phyloP scores from a whole-genome alignment of 75 land plant genomes.

The Larix kaempferi region DNA sequence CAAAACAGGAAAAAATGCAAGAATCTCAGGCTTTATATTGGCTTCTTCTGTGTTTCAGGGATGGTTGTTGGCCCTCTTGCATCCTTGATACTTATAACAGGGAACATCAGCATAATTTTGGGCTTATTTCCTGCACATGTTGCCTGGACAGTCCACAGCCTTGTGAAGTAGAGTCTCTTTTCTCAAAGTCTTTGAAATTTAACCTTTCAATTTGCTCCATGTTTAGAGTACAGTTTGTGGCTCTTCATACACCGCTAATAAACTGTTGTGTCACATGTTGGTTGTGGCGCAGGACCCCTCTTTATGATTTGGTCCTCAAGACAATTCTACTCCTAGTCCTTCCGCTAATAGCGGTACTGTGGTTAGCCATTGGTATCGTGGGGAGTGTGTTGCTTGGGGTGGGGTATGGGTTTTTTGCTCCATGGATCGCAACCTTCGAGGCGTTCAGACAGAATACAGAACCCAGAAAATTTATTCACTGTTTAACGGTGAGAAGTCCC shows the following conservation, averaged over 20 bases:
- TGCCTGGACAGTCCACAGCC: conserved; percentile 41
- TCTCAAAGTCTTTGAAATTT: not conserved
- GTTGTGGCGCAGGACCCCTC: conserved; percentile 52
- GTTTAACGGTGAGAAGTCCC: conserved; percentile 51
- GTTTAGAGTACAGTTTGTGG: not conserved
- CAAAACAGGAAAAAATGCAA: too few relatives aligned
- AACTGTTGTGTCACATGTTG: not conserved
- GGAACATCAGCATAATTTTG: conserved; percentile 59
- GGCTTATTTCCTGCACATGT: conserved; percentile 73
- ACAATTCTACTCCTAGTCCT: conserved; percentile 41
- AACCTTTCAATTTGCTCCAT: not conserved
- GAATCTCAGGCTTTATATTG: not conserved
- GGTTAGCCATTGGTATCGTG: conserved; percentile 55
- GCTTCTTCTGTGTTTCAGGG: conserved; percentile 34
- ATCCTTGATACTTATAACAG: conserved; percentile 44
- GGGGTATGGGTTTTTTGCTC: conserved; percentile 86
- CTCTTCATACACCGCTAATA: not conserved
- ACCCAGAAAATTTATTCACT: conserved; percentile 36
- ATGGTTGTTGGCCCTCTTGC: conserved; percentile 64
- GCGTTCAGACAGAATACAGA: conserved; percentile 63
- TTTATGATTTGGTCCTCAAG: conserved; percentile 47
- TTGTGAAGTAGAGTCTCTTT: conserved; percentile 31
- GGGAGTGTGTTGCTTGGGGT: conserved; percentile 72
- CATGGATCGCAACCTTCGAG: conserved; percentile 86
- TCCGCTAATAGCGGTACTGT: conserved; percentile 54